Base-by-base conservation (phyloP, 2,329 filamentous ascomycete species). In the Monilinia fructicola region DNA sequence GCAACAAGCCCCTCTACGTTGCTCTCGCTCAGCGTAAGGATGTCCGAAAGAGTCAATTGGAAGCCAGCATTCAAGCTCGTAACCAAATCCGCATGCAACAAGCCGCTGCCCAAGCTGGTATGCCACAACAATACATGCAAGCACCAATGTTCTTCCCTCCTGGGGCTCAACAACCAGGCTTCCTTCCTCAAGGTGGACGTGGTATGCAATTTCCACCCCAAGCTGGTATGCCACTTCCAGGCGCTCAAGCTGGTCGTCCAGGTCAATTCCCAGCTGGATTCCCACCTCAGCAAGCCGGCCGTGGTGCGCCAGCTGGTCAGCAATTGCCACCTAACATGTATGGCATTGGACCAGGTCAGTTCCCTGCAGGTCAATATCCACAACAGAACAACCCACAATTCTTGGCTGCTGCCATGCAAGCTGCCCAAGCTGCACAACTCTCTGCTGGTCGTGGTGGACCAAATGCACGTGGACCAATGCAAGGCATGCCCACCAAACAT, bases 11-110 rank as follows among this genome's bases (percentile, higher is more conserved):
- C 67, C 86, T 99, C 69, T 99, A 99, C 78, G 95, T 99, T 76
- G 95, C 95, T 75, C 87, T 99, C 72, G 95, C 95, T 71, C 95
- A 99, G 86, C 94, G 95, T 82, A 99, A 99, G 88, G 95, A 99
- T 81, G 94, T 99, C 76, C 93, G 95, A 81, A 97, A 97, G 88
- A 97, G 89, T 84, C 95, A 98, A 85, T 92, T 99, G 74, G 95
- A 99, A 85, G 94, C 94, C 76, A 97, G 92, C 81, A 99, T 99
- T 80, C 95, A 98, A 84, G 94, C 95, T 80, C 93, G 95, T 81
- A 98, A 98, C 85, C 94, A 97, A 81, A 89, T 97, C 78, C 91
- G 95, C 77, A 95, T 98, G 89, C 95, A 98, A 84, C 95, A 99
- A 82, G 92, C 93, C 73, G 93, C 93, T 72, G 92, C 93, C 72